Evolutionary conservation across 805 yeast species (phyloP), one percentile per base, ranked within the genome.

Genomic region (Candida koratica): DNA sequence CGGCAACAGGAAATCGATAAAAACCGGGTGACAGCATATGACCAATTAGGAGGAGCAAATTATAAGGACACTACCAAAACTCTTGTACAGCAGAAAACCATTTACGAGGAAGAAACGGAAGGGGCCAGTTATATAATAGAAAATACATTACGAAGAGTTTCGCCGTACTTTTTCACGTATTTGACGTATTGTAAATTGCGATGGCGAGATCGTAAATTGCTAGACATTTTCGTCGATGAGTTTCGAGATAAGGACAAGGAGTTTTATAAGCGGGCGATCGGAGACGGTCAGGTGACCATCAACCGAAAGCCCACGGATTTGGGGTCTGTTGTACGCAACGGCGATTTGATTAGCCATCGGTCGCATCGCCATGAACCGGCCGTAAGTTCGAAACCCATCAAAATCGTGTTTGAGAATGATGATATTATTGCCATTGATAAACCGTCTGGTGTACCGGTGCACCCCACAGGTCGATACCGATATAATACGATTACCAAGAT

Each of bases 401-500:
- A 73, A 37, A 75, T 85, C 16, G 83, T 89, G 0, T 71, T 69
- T 52, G 85, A 88, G 50, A 81, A 86, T 54, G 87, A 81, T 6
- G 75, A 83, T 33, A 55, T 87, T 15, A 67, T 93, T 4, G 94
- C 84, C 3, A 81, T 93, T 15, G 95, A 90, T 56, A 93, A 93
- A 46, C 98, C 98, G 0, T 74, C 93, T 4, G 97, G 98, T 0
- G 72, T 93, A 2, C 97, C 98, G 0, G 95, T 86, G 0, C 98
- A 93, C 56, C 97, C 98, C 3, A 83, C 96, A 0, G 98, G 97
- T 0, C 62, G 89, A 44, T 78, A 80, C 67, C 53, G 93, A 53
- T 77, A 77, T 58, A 76, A 81, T 55, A 77, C 95, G 0, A 73
- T 86, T 14, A 84, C 94, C 8, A 81, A 80, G 55, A 75, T 87